Evolutionary conservation across 169 alveolate genomes (phyloP), one percentile per base, ranked within the genome.

Genomic region (Eimeria brunetti): DNA sequence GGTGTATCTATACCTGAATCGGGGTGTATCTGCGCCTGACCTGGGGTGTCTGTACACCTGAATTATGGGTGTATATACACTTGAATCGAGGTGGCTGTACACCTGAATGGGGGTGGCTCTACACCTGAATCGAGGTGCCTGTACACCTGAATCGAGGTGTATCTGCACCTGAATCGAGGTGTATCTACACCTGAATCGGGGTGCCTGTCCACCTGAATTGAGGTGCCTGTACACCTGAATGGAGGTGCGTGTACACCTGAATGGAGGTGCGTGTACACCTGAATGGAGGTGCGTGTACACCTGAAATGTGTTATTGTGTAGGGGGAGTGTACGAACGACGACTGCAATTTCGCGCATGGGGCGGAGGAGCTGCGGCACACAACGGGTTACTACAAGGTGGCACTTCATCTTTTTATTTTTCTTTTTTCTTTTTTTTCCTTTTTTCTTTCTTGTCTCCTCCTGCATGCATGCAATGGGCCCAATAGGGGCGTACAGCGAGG

Each of bases 261-360:
- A n/a, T n/a, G n/a, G n/a, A n/a, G n/a, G n/a, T n/a, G n/a, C n/a
- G n/a, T n/a, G n/a, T n/a, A n/a, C n/a, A n/a, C n/a, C n/a, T n/a
- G n/a, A n/a, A n/a, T n/a, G n/a, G n/a, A n/a, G n/a, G n/a, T 73
- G 44, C 56, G 24, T 27, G 76, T 67, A 67, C 38, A 22, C 64
- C 46, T 78, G 88, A 27, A 56, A 33, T 14, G 22, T 46, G 27
- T 78, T 0, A 38, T 78, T 22, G 8, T 46, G 0, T 44, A 81
- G 90, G 90, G 90, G 6, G 90, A 49, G 27, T 81, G 90, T 27
- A 30, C 53, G 73, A 81, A 81, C 90, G 73, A 81, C 27, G 90
- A 81, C 46, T 81, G 90, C 90, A 81, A 81, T 6, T 81, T 81
- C 30, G 90, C 90, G 0, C 90, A 81, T 44, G 90, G 90, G 46